Percentiles rank a stretch among this genome's conserved stretches.
Evolutionary conservation across 768 basidiomycete genomes (phyloP).

Genomic region (Mrakia gelida): DNA sequence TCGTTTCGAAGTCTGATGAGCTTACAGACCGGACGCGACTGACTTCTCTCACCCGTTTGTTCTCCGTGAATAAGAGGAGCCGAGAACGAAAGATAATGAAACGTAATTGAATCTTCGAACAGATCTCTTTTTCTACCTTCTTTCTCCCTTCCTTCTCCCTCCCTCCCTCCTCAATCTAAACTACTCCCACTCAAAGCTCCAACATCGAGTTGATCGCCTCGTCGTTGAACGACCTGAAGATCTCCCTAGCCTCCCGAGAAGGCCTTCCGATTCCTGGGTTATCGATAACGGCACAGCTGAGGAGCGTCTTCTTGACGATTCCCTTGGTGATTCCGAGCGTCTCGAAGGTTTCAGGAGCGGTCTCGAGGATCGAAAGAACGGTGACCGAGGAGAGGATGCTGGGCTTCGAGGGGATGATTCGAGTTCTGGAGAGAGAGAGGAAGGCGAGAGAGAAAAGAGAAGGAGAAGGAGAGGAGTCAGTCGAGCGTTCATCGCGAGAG

Average conservation of each 20-base stretch:
- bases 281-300: slow-evolving; percentile 60
- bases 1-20: too few species aligned
- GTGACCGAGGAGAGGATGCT: slow-evolving; percentile 55
- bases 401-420: slow-evolving; percentile 35
- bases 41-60: too few species aligned
- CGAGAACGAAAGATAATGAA: too few species aligned
- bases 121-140: neutral
- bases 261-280: slow-evolving; percentile 69
- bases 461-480: too few species aligned
- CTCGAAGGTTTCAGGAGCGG: slow-evolving; percentile 59
- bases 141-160: neutral
- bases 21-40: too few species aligned
- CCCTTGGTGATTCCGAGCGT: slow-evolving; percentile 57
- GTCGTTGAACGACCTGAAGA: slow-evolving; percentile 41
- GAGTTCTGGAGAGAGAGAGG: slow-evolving; percentile 44
- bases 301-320: slow-evolving; percentile 69
- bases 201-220: slow-evolving; percentile 3
- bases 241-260: slow-evolving; percentile 74
- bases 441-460: too few species aligned
- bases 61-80: too few species aligned
- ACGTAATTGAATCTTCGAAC: neutral
- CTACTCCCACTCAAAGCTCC: neutral
- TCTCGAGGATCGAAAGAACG: slow-evolving; percentile 44
- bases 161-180: neutral
- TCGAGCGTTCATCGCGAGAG: too few species aligned